Evolutionary conservation across 768 basidiomycete species (phyloP), one percentile per base, ranked within the genome.

Genomic region (Artomyces pyxidatus): DNA sequence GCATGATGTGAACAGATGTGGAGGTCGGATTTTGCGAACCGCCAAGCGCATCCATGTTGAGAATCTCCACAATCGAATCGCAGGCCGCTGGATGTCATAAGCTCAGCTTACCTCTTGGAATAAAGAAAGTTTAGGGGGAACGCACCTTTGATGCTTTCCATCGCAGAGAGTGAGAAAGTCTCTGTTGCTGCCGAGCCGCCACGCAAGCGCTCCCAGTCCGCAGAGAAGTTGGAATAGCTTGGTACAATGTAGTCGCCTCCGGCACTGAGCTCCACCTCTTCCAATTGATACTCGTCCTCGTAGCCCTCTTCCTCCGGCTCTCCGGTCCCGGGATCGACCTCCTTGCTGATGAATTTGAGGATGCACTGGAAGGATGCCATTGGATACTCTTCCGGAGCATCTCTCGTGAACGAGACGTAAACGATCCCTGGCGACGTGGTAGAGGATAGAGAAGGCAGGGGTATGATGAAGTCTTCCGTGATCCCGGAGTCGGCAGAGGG

Each of bases 221-320:
- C 77, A 48, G 81, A 77, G 68, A 98, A 98, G 21, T 88, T 88
- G 10, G 81, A 82, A 60, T 97, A 98, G 58, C 79, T 93, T n/a
- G 96, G 95, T 35, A 94, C 72, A 61, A 99, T 88, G 65, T 95
- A 99, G 71, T 98, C 95, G 22, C 56, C 56, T 2, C 85, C 88
- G 10, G 90, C 94, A 51, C 85, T 83, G 46, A 99, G 73, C 64
- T 98, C 96, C 49, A 96, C 80, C 53, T 98, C 96, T 65, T 99
- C 96, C 37, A 97, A 71, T 65, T 91, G 89, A 67, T 99, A 99
- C 67, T 98, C 95, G 70, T 98, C 96, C 62, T 93, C 89, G 65
- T 98, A 99, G n/a, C 96, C 96, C 47, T 96, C 94, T 55, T 88
- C 91, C 67, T 99, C 96, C 8, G 96, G 96, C 61, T 89, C 83